Base-by-base conservation (phyloP, 305 asterid genomes). In the Fraxinus nigra region DNA sequence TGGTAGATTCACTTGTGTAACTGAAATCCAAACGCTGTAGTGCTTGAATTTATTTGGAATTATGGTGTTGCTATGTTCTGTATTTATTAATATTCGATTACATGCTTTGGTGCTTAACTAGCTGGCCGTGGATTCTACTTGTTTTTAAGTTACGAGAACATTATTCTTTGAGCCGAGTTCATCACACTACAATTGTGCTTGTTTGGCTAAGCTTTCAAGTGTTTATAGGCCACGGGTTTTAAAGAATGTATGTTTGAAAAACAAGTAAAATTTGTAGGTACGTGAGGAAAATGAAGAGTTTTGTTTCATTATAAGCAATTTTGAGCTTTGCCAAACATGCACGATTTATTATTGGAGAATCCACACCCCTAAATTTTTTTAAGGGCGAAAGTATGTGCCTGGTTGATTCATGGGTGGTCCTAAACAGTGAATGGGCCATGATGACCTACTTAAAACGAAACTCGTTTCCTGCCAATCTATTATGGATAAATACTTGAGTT, bases 41-140 rank as follows among this genome's bases (percentile, higher is more conserved):
- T 75, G 14, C 76, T 78, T 48, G 7, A 54, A 28, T 35, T 82
- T 18, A 26, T 56, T 80, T 79, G 76, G 78, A 75, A 79, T 14
- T 70, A 11, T 79, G 84, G 82, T 43, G 51, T 79, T 76, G 84
- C 37, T 84, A 70, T 13, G 65, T 73, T 72, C 54, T 69, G 81
- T 79, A 75, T 82, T 56, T 80, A 76, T 76, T 46, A 28, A 7
- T 51, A 51, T 51, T 51, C 22, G 18, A 51, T 51, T 51, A 16
- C 61, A 51, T 51, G 61, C 61, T 16, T 16, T 51, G 61, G 61
- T 51, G 59, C 59, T 14, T 14, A 48, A 14, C 59, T 48, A 14
- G 59, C 59, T 48, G 59, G 59, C 18, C 59, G 4, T 48, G 59
- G 59, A 48, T 14, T 48, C 59, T 48, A 48, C 59, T 14, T 14